Evolutionary conservation across 345 rosid genomes (phyloP), one percentile per base, ranked within the genome.

Genomic region (Brassica incana): DNA sequence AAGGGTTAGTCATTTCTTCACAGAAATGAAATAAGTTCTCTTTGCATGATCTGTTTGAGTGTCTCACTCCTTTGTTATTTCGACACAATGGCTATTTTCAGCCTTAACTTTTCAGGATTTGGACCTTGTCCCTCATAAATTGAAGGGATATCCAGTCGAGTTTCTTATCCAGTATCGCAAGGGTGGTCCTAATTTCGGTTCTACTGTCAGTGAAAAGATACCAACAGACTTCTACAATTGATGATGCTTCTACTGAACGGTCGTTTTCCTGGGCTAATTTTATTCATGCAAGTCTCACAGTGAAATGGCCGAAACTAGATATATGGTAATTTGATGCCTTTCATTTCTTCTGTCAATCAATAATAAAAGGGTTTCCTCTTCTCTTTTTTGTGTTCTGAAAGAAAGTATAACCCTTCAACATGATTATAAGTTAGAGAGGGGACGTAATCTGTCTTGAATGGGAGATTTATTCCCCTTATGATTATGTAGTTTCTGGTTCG

Each of bases 141-240:
- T 96, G 82, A 89, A 86, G 83, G 99, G 99, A 65, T 96, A 93
- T 87, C 98, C 98, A 2, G 77, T 90, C 1, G 98, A 96, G 83
- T 96, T 66, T 88, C 99, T 96, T 74, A 78, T 88, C 67, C 85
- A 84, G 56, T 92, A 92, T 74, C 95, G 97, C 14, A 95, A 95
- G 83, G 99, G 99, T 56, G 97, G 99, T 77, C 99, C 98, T 3
- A 83, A 95, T 40, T 93, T 91, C 23, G 99, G 99, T 67, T 91
- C 99, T 58, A 93, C 97, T 10, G 87, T 93, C 76, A 90, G 99
- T 82, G 99, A 96, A 86, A 90, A 84, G 84, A 76, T 90, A 61
- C 86, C 88, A 75, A 92, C 97, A 20, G 94, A 95, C 74, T 78
- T 83, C 72, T 90, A 83, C 82, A 88, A 90, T 7, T 91, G 79